These are phyloP conservation scores for Aspergillus transmontanensis DNA, from an alignment of 2,329 filamentous ascomycete genomes.

Conservation along the genomic window DNA sequence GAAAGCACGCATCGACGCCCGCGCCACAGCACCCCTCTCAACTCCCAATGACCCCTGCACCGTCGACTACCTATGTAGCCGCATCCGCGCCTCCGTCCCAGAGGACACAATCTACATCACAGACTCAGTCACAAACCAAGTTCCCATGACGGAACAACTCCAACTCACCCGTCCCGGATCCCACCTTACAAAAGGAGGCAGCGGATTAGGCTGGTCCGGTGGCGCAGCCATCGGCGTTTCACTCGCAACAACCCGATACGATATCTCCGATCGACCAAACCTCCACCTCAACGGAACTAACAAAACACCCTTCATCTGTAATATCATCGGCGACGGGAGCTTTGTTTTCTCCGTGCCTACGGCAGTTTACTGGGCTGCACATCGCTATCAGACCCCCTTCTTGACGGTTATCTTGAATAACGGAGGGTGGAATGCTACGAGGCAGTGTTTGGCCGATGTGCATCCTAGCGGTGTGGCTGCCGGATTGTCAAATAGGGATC, in stretches of 20 bases:
- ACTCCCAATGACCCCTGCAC: constrained; percentile 5
- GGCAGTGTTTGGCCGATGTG: constrained; percentile 23
- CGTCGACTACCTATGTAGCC: constrained; percentile 10
- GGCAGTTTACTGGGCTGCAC: constrained; percentile 67
- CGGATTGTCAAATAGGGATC: constrained; percentile 16
- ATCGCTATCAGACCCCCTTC: constrained; percentile 65
- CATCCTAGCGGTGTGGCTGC: constrained; percentile 22
- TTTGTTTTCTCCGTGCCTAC: constrained; percentile 66
- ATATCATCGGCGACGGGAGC: constrained; percentile 62
- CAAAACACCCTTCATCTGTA: constrained; percentile 4
- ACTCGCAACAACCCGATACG: constrained; percentile 52
- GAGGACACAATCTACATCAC: constrained; percentile 10
- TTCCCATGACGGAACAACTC: constrained; percentile 11
- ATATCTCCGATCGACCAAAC: constrained; percentile 4
- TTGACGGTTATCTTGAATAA: constrained; percentile 69
- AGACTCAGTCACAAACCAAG: constrained; percentile 14
- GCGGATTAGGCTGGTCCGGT: constrained; percentile 77
- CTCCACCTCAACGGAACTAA: neutral
- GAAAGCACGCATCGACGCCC: neutral
- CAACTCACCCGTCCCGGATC: constrained; percentile 32
- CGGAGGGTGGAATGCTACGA: constrained; percentile 59
- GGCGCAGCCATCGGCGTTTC: constrained; percentile 75
- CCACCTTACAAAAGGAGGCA: constrained; percentile 67
- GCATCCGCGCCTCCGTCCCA: constrained; percentile 6
- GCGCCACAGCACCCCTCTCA: neutral